phyloP scores from a whole-genome alignment of 371 early-diverging fungal genomes.

The Lichtheimia corymbifera region DNA sequence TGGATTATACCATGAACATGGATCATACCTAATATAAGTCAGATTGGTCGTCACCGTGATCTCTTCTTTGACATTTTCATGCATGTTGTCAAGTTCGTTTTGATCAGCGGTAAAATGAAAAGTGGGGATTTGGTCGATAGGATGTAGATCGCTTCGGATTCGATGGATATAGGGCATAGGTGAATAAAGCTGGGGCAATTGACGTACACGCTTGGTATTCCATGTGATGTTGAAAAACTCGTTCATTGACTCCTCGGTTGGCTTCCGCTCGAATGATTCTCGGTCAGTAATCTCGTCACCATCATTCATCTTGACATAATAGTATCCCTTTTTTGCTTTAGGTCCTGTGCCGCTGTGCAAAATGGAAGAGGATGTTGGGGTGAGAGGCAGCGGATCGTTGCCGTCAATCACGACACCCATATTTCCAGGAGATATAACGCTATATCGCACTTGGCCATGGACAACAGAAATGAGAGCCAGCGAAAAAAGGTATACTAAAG shows the following conservation, averaged over 20 bases:
- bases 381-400: slow-evolving; percentile 1
- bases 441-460: background rate
- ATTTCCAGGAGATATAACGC: background rate
- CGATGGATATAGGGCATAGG: slow-evolving; percentile 9
- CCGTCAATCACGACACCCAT: slow-evolving; percentile 14
- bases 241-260: slow-evolving; percentile 4
- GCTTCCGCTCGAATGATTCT: slow-evolving; percentile 3
- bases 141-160: slow-evolving; percentile 9
- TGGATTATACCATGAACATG: background rate
- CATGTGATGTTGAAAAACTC: slow-evolving; percentile 21
- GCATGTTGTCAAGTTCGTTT: slow-evolving; percentile 19
- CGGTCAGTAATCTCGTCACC: background rate
- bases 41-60: slow-evolving; percentile 16
- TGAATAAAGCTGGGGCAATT: slow-evolving; percentile 5
- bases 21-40: slow-evolving; percentile 33
- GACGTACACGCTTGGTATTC: slow-evolving; percentile 15
- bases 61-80: slow-evolving; percentile 16
- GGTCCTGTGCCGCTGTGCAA: slow-evolving; percentile 11
- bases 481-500: background rate
- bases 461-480: background rate
- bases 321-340: slow-evolving; percentile 1
- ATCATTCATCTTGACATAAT: slow-evolving; percentile 1
- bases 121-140: slow-evolving; percentile 31
- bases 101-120: slow-evolving; percentile 25
- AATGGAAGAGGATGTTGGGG: slow-evolving; percentile 4